Conservation (phyloP, 306 rosid species). For the Vigna radiata region DNA sequence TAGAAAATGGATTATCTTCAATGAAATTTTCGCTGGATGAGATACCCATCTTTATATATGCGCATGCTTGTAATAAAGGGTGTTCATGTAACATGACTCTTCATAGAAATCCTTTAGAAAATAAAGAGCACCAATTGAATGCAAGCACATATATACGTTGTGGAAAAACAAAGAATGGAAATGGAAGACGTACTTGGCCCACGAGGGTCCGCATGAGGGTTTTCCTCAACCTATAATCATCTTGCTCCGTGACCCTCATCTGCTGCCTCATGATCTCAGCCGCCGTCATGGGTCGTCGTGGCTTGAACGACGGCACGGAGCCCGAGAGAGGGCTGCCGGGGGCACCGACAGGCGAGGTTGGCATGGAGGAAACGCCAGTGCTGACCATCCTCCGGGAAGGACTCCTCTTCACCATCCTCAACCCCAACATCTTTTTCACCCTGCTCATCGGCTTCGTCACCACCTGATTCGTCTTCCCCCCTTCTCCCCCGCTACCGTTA, state of each 20-base stretch:
- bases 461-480: conserved; percentile 48
- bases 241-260: conserved; percentile 89
- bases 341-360: conserved; percentile 55
- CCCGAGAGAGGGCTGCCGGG: conserved; percentile 34
- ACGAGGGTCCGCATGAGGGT: conserved; percentile 93
- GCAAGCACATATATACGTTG: neutral
- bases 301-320: conserved; percentile 58
- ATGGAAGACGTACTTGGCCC: conserved; percentile 71
- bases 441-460: conserved; percentile 71
- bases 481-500: conserved; percentile 29
- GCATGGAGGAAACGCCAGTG: conserved; percentile 51
- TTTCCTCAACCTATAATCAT: conserved; percentile 78
- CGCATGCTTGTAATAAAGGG: neutral
- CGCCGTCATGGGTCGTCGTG: conserved; percentile 89
- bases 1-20: too few species aligned
- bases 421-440: conserved; percentile 77
- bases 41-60: neutral
- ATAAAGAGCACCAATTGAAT: neutral
- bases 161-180: neutral
- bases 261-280: conserved; percentile 99
- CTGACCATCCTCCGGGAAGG: conserved; percentile 68
- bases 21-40: too few species aligned
- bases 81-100: neutral
- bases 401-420: conserved; percentile 75
- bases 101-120: neutral